Base-by-base conservation (phyloP, 768 basidiomycete genomes). In the Neoboletus magnificus region DNA sequence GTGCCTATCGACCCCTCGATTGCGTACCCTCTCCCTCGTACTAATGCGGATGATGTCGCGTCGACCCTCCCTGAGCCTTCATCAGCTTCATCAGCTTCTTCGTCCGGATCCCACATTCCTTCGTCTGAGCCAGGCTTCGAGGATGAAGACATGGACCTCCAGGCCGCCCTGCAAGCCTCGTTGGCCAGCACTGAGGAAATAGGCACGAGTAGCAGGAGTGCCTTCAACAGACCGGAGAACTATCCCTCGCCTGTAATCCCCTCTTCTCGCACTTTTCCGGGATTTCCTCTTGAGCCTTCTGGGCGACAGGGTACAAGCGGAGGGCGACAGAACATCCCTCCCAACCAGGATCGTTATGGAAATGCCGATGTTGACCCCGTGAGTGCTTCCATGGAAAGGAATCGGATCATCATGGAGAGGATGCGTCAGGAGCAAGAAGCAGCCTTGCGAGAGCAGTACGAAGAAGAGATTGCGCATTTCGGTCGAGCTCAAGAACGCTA, bases 121-220 rank as follows among this genome's bases (percentile, higher is more conserved):
- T 43, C 63, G n/a, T 47, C 59, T 15, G 59, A 62, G 5, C 22
- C 56, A 30, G 81, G 75, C 3, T 73, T 89, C 43, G 92, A 89
- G 56, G 89, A 92, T 59, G 93, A 93, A 65, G 93, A 97, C 68
- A 80, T 85, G 62, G 90, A 92, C 55, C 80, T 96, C 3, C 94
- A 97, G 67, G 89, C 85, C 6, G 93, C 90, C 0, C 74, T 95
- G 47, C 91, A 91, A 63, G 93, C 91, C 3, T 93, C 91, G 5
- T 72, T 95, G 41, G 74, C 75, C 65, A 69, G 69, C 33, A 39
- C 60, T 23, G 56, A 43, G 18, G 50, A 15, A 47, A 22, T 39
- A 30, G 41, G 48, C 22, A 35, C 58, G 10, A 57, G 50, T 52
- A 36, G 48, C n/a, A n/a, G 49, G 20, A 30, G 43, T 55, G n/a